These are phyloP conservation scores for Xerocomus nothofagi DNA, from an alignment of 1,284 basidiomycete species.

Conservation along the genomic window DNA sequence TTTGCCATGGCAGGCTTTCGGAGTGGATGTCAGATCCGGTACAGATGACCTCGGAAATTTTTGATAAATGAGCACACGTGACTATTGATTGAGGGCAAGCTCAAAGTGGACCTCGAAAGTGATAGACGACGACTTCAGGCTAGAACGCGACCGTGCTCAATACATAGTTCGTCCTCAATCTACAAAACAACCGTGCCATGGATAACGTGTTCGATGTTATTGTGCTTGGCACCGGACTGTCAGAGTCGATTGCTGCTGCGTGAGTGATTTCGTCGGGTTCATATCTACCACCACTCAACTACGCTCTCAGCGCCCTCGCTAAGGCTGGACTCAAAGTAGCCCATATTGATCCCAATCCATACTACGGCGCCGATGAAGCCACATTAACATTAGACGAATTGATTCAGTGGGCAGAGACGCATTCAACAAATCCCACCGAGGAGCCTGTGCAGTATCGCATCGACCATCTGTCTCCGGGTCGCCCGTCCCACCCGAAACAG, in stretches of 20 bases:
- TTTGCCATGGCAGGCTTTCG: conserved; percentile 46
- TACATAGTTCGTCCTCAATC: too few species aligned
- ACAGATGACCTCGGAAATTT: conserved; percentile 18
- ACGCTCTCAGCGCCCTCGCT: conserved; percentile 69
- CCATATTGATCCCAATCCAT: conserved; percentile 82
- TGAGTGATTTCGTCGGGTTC: conserved; percentile 45
- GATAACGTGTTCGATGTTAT: conserved; percentile 71
- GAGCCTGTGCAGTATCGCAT: conserved; percentile 36
- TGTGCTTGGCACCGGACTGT: conserved; percentile 84
- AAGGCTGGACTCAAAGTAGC: conserved; percentile 86
- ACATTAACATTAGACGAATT: conserved; percentile 84
- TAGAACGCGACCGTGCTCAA: too few species aligned
- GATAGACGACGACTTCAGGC: too few species aligned
- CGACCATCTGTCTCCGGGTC: conserved; percentile 43
- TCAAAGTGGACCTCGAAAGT: too few species aligned
- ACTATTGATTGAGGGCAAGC: conserved; percentile 30
- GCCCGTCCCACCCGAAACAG: conserved; percentile 62
- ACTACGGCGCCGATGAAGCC: conserved; percentile 86
- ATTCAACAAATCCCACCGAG: conserved; percentile 25
- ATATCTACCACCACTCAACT: not conserved
- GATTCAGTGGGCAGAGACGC: conserved; percentile 59
- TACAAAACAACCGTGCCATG: conserved; percentile 16
- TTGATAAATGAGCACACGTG: conserved; percentile 27
- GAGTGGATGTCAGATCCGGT: conserved; percentile 2
- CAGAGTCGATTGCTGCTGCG: conserved; percentile 88